Evolutionary conservation across 2,329 filamentous ascomycete genomes (phyloP).

Genomic region (Arthrobotrys conoides): DNA sequence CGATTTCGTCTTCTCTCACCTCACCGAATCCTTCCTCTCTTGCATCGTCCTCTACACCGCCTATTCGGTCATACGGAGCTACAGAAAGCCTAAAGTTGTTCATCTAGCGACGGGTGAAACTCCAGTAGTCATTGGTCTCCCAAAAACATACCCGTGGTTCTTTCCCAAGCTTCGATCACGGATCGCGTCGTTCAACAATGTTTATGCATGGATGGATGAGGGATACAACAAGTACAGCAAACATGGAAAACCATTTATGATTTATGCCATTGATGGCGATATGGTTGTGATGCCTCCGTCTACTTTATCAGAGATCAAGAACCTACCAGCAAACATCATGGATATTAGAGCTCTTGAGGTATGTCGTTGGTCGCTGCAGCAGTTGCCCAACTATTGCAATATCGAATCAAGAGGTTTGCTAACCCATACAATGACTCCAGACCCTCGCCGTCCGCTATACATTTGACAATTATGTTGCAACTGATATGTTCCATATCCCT

Average conservation of each 20-base stretch:
- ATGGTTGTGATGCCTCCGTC: constrained; percentile 47
- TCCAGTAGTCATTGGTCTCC: constrained; percentile 63
- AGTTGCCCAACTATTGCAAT: not conserved
- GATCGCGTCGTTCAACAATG: constrained; percentile 30
- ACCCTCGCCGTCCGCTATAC: constrained; percentile 52
- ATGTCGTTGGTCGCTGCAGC: not conserved
- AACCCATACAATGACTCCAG: constrained; percentile 6
- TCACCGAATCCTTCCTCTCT: constrained; percentile 24
- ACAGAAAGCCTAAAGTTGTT: constrained; percentile 38
- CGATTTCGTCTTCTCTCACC: constrained; percentile 35
- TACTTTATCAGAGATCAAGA: constrained; percentile 47
- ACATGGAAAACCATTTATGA: constrained; percentile 55
- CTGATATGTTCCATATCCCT: constrained; percentile 56
- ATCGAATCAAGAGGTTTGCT: not conserved
- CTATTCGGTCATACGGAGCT: constrained; percentile 34
- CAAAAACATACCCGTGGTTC: constrained; percentile 48
- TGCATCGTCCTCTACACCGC: constrained; percentile 33
- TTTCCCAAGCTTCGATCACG: constrained; percentile 49
- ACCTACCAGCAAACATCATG: constrained; percentile 32
- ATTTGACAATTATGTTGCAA: constrained; percentile 50
- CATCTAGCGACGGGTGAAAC: constrained; percentile 43
- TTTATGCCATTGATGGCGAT: constrained; percentile 49
- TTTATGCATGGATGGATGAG: constrained; percentile 36
- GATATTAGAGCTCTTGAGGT: constrained; percentile 50
- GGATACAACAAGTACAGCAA: constrained; percentile 57